These are phyloP conservation scores for Puccinia horiana DNA, from an alignment of 1,284 basidiomycete species.

Conservation along the genomic window DNA sequence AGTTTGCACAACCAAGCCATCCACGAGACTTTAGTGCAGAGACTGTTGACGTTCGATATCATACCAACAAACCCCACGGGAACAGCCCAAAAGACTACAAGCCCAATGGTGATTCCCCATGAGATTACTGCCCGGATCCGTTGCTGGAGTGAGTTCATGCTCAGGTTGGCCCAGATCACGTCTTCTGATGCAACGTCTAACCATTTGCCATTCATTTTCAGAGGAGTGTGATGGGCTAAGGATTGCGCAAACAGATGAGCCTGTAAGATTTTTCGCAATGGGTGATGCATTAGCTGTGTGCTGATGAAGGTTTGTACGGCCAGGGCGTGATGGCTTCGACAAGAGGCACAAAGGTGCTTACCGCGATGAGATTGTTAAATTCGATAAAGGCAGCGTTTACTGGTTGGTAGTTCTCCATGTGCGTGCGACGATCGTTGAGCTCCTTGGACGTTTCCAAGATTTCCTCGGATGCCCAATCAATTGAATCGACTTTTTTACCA, in stretches of 20 bases:
- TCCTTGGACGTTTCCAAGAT: constrained; percentile 63
- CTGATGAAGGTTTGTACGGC: not conserved
- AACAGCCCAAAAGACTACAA: constrained; percentile 69
- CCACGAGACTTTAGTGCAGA: constrained; percentile 70
- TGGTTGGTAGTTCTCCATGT: constrained; percentile 66
- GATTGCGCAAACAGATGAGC: constrained; percentile 74
- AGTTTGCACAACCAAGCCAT: constrained; percentile 79
- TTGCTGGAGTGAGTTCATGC: constrained; percentile 84
- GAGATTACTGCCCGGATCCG: constrained; percentile 64
- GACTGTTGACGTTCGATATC: constrained; percentile 75
- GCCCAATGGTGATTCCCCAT: constrained; percentile 64
- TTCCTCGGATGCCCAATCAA: constrained; percentile 76
- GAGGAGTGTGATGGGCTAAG: constrained; percentile 56
- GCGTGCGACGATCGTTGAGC: constrained; percentile 65
- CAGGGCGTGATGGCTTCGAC: constrained; percentile 48
- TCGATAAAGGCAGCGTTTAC: constrained; percentile 73
- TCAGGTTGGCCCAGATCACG: constrained; percentile 84
- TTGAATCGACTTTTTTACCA: constrained; percentile 80
- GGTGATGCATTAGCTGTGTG: not conserved
- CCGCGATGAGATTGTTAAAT: constrained; percentile 86
- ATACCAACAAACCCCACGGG: constrained; percentile 79
- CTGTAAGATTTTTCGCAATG: not conserved
- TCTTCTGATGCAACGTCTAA: constrained; percentile 78
- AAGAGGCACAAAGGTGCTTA: constrained; percentile 48
- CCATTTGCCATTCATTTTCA: constrained; percentile 66